phyloP scores from a whole-genome alignment of 352 stramenopile species.

The Phytopythium montanum region DNA sequence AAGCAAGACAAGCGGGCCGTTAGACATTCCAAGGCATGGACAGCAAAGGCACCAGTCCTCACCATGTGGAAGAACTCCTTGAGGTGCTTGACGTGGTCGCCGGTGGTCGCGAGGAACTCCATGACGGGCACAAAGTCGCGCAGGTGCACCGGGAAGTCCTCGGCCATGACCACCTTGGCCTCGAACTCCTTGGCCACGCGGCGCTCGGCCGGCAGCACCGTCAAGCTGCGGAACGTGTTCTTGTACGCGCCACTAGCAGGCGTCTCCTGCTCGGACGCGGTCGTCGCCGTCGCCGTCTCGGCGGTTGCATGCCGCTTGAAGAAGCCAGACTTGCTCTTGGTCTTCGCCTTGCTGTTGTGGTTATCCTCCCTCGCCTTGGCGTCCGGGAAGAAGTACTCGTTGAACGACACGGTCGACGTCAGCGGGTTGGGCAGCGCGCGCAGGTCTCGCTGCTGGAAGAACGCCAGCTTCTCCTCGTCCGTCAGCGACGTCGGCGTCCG shows the following conservation, averaged over 20 bases:
- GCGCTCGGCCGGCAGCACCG: slow-evolving; percentile 39
- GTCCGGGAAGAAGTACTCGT: slow-evolving; percentile 53
- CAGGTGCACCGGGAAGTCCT: slow-evolving; percentile 70
- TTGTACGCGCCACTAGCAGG: slow-evolving; percentile 9
- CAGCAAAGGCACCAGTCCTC: background rate
- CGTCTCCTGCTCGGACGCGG: background rate
- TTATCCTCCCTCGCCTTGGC: background rate
- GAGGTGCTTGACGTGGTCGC: slow-evolving; percentile 74
- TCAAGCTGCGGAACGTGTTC: slow-evolving; percentile 69
- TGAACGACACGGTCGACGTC: slow-evolving; percentile 62
- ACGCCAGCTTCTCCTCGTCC: slow-evolving; percentile 47
- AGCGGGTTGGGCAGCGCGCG: slow-evolving; percentile 62
- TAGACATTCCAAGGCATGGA: background rate
- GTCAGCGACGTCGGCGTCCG: slow-evolving; percentile 19
- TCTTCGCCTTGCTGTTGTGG: background rate
- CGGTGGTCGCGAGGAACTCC: slow-evolving; percentile 71
- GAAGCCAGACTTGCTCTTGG: slow-evolving; percentile 22
- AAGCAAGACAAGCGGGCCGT: background rate
- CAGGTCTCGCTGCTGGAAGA: slow-evolving; percentile 40
- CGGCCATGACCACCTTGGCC: slow-evolving; percentile 72
- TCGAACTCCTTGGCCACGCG: slow-evolving; percentile 67
- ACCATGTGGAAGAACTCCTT: slow-evolving; percentile 87
- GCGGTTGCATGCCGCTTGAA: slow-evolving; percentile 31
- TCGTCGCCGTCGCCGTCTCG: background rate
- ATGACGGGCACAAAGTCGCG: slow-evolving; percentile 73